Conservation (phyloP, 179 eudicot genomes). For the Beta macrorhiza region DNA sequence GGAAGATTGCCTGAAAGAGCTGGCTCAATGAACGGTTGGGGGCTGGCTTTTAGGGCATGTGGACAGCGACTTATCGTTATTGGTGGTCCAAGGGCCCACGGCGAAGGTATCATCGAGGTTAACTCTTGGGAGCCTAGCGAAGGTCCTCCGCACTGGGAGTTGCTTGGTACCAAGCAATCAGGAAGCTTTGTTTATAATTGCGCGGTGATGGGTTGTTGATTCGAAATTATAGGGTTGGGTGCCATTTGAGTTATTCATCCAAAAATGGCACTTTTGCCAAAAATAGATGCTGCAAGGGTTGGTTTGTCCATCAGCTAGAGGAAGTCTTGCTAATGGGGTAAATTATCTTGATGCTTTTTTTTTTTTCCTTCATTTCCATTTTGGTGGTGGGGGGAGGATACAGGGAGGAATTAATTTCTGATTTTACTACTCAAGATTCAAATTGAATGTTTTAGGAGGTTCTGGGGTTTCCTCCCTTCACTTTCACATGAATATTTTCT, state of each 20-base stretch:
- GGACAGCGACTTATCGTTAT: conserved; percentile 74
- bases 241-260: conserved; percentile 7
- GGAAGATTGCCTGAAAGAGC: conserved; percentile 84
- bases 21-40: conserved; percentile 87
- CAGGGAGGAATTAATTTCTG: conserved; percentile 36
- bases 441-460: conserved; percentile 41
- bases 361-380: conserved; percentile 24
- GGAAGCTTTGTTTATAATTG: conserved; percentile 90
- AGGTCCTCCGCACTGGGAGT: conserved; percentile 66
- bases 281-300: conserved; percentile 25
- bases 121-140: conserved; percentile 83
- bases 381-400: conserved; percentile 25
- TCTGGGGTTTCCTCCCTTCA: conserved; percentile 43
- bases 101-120: conserved; percentile 69
- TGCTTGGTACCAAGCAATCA: conserved; percentile 67
- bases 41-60: conserved; percentile 84
- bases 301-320: conserved; percentile 38
- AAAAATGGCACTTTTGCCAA: conserved; percentile 14
- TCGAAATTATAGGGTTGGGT: conserved; percentile 14
- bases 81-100: conserved; percentile 64
- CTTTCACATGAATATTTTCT: conserved; percentile 29
- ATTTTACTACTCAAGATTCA: conserved; percentile 44
- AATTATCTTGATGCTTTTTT: conserved; percentile 31
- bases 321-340: conserved; percentile 60
- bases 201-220: conserved; percentile 94